Conservation (phyloP, 1,284 basidiomycete species). For the Trichosporon ovoides region DNA sequence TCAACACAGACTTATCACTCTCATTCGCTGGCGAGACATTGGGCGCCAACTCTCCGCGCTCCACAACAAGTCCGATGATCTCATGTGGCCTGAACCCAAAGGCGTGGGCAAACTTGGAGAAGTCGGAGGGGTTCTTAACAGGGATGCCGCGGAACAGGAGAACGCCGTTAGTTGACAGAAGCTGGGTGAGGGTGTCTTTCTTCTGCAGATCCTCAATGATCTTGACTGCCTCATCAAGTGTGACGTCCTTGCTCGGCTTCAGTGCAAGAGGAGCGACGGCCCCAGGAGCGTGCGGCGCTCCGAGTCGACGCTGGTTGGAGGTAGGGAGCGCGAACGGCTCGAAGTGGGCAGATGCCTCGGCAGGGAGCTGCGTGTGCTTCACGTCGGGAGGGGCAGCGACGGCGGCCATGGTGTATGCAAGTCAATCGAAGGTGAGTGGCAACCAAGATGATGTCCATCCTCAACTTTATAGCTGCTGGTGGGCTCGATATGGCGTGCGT, state of each 20-base stretch:
- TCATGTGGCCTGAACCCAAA: slow-evolving; percentile 16
- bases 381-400: not conserved
- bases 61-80: slow-evolving; percentile 20
- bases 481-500: not conserved
- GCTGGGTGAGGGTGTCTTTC: slow-evolving; percentile 5
- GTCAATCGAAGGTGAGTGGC: slow-evolving; percentile 17
- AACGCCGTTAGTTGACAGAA: slow-evolving; percentile 15
- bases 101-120: slow-evolving; percentile 14
- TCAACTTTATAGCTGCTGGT: not conserved
- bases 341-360: slow-evolving; percentile 7
- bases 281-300: slow-evolving; percentile 51
- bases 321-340: slow-evolving; percentile 52
- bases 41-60: slow-evolving; percentile 14
- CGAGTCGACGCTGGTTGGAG: slow-evolving; percentile 71
- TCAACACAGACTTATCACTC: slow-evolving; percentile 6
- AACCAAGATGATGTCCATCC: no score
- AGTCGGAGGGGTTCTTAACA: slow-evolving; percentile 3
- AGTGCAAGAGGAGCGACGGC: slow-evolving; percentile 11
- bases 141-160: slow-evolving; percentile 20
- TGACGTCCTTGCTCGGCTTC: not conserved
- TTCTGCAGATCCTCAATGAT: slow-evolving; percentile 5
- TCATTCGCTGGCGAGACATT: slow-evolving; percentile 24
- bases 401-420: slow-evolving; percentile 13
- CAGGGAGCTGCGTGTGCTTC: not conserved
- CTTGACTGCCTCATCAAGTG: slow-evolving; percentile 9